phyloP scores from a whole-genome alignment of 106 monocot species.

The Allium fistulosum region DNA sequence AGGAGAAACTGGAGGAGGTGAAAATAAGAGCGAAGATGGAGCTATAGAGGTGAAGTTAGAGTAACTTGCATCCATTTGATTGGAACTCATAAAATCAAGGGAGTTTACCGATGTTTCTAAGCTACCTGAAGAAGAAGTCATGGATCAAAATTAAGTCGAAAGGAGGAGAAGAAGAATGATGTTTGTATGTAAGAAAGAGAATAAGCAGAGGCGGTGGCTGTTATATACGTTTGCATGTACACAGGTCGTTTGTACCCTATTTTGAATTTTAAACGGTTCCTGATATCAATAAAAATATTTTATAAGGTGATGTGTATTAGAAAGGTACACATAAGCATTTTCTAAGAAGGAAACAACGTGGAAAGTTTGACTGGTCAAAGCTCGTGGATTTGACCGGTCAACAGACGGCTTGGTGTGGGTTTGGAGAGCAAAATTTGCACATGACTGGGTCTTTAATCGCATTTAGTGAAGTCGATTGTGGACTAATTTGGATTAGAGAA shows the following conservation, averaged over 20 bases:
- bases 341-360: not conserved
- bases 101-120: slow-evolving; percentile 36
- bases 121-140: slow-evolving; percentile 45
- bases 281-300: not conserved
- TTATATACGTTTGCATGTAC: slow-evolving; percentile 5
- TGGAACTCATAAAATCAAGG: not conserved
- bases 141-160: slow-evolving; percentile 1
- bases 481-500: no score
- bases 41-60: slow-evolving; percentile 66
- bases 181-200: not conserved
- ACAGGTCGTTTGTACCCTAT: not conserved
- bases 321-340: not conserved
- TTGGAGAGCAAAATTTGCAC: not conserved
- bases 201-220: slow-evolving; percentile 3
- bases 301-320: not conserved
- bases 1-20: slow-evolving; percentile 45
- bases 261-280: not conserved
- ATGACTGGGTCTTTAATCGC: not conserved
- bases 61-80: not conserved
- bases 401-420: not conserved
- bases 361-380: slow-evolving; percentile 32
- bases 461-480: no score
- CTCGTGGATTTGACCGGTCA: slow-evolving; percentile 19
- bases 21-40: slow-evolving; percentile 52
- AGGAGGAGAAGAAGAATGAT: not conserved